Base-by-base conservation (phyloP, 495 filamentous ascomycete genomes). In the Podospora conica region DNA sequence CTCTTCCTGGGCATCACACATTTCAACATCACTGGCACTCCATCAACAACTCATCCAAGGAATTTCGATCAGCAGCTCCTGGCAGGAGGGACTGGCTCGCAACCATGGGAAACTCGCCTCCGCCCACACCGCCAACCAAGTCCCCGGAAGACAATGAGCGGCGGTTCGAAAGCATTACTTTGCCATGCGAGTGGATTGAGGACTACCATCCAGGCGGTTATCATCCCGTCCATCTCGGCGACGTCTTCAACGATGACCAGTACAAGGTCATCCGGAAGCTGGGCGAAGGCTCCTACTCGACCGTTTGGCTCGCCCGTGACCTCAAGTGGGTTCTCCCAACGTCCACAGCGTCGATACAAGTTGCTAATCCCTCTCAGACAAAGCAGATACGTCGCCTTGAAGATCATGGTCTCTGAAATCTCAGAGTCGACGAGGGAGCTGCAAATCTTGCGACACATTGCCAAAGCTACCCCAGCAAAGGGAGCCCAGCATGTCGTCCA, bases 301-400 rank as follows among this genome's bases (percentile, higher is more conserved):
- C 63, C 11, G 63, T 65, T 31, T 65, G 63, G 63, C 63, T 65
- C 11, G 63, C 63, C 55, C 22, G 63, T 3, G 56, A 65, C n/a
- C 63, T 53, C 21, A 65, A 53, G 63, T 65, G 15, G 53, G 55
- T 59, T 24, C 27, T 27, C 8, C 23, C 25, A 29, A 24, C 28
- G 4, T 12, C 12, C 18, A 40, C 12, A 10, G 28, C 28, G 28
- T 1, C 9, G 28, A 29, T 29, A 10, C 1, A 15, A 40, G 31
- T 33, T 40, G 2, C 33, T 40, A 40, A 11, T 1, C 33, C 12
- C 33, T 40, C 33, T 15, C 11, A 40, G 63, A 65, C 55, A 25
- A 58, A 59, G 1, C 55, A 58, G 12, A 65, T 29, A 65, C 27
- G 63, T 65, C 40, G 56, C 63, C 20, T 22, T 65, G 21, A 65